Evolutionary conservation across 1,284 basidiomycete species (phyloP), one percentile per base, ranked within the genome.

Genomic region (Leccinum subrobustum): DNA sequence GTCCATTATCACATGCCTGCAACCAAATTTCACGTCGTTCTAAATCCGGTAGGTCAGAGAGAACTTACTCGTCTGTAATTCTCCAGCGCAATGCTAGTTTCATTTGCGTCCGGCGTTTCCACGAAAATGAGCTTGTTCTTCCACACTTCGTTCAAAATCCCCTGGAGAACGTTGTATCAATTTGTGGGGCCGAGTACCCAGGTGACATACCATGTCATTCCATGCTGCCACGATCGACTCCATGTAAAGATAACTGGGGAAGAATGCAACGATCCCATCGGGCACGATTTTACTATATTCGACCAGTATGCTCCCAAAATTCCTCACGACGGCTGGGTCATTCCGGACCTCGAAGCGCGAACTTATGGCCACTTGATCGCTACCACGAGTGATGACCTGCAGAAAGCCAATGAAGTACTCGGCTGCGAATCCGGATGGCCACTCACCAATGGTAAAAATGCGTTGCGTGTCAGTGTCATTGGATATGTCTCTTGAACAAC

Each of bases 111-210:
- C 4, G 97, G 97, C 3, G 97, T 99, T 79, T 99, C 97, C 53
- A 99, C 97, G 70, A 99, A 99, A 64, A 99, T 96, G 52, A 99
- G 84, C 78, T 99, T 99, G 80, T 99, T 89, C 78, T 99, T 99
- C 96, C 97, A 98, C 18, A 98, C 97, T 80, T 99, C 96, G 70
- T 96, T 98, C 63, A 99, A 79, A 67, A 99, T 99, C 52, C 96
- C 97, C 95, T 96, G 66, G 11, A 65, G 61, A 60, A 54, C 37
- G 12, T 57, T 4, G 11, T 44, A 39, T 69, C 60, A 69, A 50
- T 6, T 16, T 51, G 14, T 16, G 12, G 3, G 9, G 11, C 2
- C 20, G 12, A 1, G 6, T 31, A 4, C 6, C 11, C 23, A 54
- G 33, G 51, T 50, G 69, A 71, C 87, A 64, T 70, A 94, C 95